Evolutionary conservation across 164 flowering plant genomes (phyloP).

Genomic region (Piper longum): DNA sequence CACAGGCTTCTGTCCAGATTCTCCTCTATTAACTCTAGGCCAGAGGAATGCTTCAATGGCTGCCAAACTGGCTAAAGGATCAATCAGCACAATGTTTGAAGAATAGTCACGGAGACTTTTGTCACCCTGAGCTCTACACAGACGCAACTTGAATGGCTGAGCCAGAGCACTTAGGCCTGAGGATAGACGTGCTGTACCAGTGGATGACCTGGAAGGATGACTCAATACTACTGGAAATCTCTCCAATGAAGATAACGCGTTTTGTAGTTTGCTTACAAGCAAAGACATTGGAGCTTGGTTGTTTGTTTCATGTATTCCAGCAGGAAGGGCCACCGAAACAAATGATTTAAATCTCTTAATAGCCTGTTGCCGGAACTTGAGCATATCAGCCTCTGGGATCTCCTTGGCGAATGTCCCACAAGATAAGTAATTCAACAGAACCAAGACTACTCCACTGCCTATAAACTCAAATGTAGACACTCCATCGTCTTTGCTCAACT

Average conservation of each 20-base stretch:
- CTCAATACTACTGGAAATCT: conserved; percentile 91
- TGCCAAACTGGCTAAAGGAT: conserved; percentile 92
- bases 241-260: conserved; percentile 85
- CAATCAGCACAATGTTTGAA: conserved; percentile 81
- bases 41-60: conserved; percentile 94
- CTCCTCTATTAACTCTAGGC: conserved; percentile 83
- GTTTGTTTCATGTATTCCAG: conserved; percentile 20
- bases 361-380: conserved; percentile 72
- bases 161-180: conserved; percentile 82
- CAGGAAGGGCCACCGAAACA: conserved; percentile 59
- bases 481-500: conserved; percentile 82
- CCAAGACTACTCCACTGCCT: conserved; percentile 87
- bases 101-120: conserved; percentile 94
- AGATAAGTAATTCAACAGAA: conserved; percentile 80
- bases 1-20: conserved; percentile 58
- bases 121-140: conserved; percentile 82
- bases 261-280: conserved; percentile 83
- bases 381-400: conserved; percentile 48
- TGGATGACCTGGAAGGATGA: conserved; percentile 68
- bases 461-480: conserved; percentile 97
- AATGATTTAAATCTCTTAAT: conserved; percentile 69
- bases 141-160: conserved; percentile 91
- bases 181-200: conserved; percentile 69
- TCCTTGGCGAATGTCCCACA: conserved; percentile 89
- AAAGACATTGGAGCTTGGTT: conserved; percentile 53